Conservation (phyloP, 257 asterid species). For the Penstemon eatonii region DNA sequence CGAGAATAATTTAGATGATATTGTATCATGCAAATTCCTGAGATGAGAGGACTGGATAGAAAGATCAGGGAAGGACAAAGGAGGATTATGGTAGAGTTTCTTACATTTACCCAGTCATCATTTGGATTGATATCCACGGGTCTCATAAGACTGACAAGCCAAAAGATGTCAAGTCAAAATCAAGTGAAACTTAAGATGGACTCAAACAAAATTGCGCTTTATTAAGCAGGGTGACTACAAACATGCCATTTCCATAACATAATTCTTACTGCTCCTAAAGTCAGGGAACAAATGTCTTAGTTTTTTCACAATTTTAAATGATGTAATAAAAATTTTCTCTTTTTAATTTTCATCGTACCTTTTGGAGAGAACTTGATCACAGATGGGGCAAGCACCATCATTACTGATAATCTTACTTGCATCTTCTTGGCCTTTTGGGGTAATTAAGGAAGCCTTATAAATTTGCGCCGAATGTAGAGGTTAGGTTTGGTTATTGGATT, state of each 20-base stretch:
- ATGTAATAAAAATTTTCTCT: slow-evolving; percentile 1
- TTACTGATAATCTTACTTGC: slow-evolving; percentile 79
- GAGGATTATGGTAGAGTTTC: slow-evolving; percentile 28
- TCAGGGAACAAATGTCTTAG: not conserved
- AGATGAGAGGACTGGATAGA: no score
- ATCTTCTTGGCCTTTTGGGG: slow-evolving; percentile 70
- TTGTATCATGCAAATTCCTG: slow-evolving; percentile 12
- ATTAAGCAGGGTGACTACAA: not conserved
- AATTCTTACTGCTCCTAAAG: slow-evolving; percentile 7
- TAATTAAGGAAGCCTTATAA: slow-evolving; percentile 51
- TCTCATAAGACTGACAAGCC: slow-evolving; percentile 77
- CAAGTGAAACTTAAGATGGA: slow-evolving; percentile 10
- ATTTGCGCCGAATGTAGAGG: slow-evolving; percentile 14
- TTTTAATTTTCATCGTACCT: slow-evolving; percentile 47
- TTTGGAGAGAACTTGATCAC: slow-evolving; percentile 97
- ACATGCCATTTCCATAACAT: no score
- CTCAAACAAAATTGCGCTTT: not conserved
- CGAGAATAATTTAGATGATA: slow-evolving; percentile 5
- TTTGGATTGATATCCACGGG: slow-evolving; percentile 83
- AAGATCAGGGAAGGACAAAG: no score
- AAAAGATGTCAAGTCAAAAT: slow-evolving; percentile 14
- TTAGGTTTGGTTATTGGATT: no score
- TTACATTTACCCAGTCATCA: slow-evolving; percentile 94
- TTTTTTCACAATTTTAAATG: slow-evolving; percentile 12
- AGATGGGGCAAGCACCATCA: slow-evolving; percentile 93